Percentiles rank a stretch among this genome's conserved stretches.
These are phyloP conservation scores for Colletotrichum falcatum DNA, from an alignment of 2,329 filamentous ascomycete genomes.

Conservation along the genomic window DNA sequence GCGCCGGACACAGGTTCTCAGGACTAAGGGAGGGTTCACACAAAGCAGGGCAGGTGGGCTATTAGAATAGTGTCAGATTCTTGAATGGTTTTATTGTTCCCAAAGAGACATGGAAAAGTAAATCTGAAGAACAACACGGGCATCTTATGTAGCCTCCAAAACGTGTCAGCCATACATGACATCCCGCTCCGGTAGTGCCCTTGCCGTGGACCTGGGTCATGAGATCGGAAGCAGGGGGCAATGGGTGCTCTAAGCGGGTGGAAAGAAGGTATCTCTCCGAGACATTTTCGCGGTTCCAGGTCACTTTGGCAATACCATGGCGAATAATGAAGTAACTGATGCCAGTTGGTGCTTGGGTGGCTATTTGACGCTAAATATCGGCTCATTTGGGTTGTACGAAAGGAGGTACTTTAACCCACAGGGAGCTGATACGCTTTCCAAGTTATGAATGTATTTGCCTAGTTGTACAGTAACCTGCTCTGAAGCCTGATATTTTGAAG, in stretches of 20 bases:
- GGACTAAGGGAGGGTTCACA: neutral
- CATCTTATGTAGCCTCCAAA: constrained; percentile 11
- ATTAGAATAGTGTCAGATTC: neutral
- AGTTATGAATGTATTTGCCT: neutral
- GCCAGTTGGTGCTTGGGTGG: neutral
- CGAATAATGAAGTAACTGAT: neutral
- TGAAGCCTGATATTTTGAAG: neutral
- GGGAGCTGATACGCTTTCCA: neutral
- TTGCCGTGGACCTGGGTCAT: constrained; percentile 28
- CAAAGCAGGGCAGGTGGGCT: neutral
- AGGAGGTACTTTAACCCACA: neutral
- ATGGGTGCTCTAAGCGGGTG: neutral
- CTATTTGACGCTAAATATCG: neutral
- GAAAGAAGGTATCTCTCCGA: constrained; percentile 24
- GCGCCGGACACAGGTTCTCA: neutral
- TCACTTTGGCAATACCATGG: neutral
- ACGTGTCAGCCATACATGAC: neutral
- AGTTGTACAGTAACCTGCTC: neutral
- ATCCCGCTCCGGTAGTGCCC: neutral
- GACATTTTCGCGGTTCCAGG: constrained; percentile 12
- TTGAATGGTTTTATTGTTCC: neutral
- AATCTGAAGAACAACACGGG: neutral
- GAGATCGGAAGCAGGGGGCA: constrained; percentile 12
- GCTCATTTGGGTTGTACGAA: neutral
- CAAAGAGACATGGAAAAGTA: neutral